Conservation (phyloP, 495 filamentous ascomycete genomes). For the Umbilicaria muhlenbergii region DNA sequence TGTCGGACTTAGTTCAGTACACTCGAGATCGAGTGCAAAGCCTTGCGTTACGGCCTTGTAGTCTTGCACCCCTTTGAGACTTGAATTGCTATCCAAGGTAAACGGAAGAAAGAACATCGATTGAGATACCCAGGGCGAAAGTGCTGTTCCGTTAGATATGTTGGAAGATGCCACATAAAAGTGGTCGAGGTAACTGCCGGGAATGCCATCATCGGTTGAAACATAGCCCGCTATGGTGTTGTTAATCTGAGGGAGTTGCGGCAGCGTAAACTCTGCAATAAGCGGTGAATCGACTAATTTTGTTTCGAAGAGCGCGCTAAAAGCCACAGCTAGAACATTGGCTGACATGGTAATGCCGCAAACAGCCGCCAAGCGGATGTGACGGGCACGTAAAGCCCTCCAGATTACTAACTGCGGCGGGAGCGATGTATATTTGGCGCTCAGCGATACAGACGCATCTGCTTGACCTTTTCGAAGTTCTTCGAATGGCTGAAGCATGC, state of each 20-base stretch:
- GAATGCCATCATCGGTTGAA: neutral
- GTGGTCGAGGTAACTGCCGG: slow-evolving; percentile 6
- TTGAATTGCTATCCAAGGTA: neutral
- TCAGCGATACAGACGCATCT: slow-evolving; percentile 15
- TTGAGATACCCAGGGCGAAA: slow-evolving; percentile 22
- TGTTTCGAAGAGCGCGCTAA: slow-evolving; percentile 21
- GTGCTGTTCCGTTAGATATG: slow-evolving; percentile 10
- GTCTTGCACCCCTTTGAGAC: neutral
- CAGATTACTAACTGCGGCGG: slow-evolving; percentile 28
- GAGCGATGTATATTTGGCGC: slow-evolving; percentile 23
- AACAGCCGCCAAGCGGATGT: slow-evolving; percentile 21
- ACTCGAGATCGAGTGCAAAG: slow-evolving; percentile 10
- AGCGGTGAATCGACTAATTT: neutral
- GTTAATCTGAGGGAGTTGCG: neutral
- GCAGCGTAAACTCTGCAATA: neutral
- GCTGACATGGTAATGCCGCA: slow-evolving; percentile 21
- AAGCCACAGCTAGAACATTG: slow-evolving; percentile 23
- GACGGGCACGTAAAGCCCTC: slow-evolving; percentile 19
- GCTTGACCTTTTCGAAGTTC: slow-evolving; percentile 19
- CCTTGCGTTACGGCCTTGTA: slow-evolving; percentile 11
- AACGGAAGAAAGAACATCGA: slow-evolving; percentile 22
- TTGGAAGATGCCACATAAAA: slow-evolving; percentile 20
- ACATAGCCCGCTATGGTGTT: neutral
- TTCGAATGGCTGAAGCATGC: slow-evolving; percentile 29
- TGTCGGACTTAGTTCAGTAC: neutral